Percentiles rank a stretch among this genome's conserved stretches.
These are phyloP conservation scores for Penicillium sp. DNA, from an alignment of 2,329 filamentous ascomycete genomes.

Conservation along the genomic window DNA sequence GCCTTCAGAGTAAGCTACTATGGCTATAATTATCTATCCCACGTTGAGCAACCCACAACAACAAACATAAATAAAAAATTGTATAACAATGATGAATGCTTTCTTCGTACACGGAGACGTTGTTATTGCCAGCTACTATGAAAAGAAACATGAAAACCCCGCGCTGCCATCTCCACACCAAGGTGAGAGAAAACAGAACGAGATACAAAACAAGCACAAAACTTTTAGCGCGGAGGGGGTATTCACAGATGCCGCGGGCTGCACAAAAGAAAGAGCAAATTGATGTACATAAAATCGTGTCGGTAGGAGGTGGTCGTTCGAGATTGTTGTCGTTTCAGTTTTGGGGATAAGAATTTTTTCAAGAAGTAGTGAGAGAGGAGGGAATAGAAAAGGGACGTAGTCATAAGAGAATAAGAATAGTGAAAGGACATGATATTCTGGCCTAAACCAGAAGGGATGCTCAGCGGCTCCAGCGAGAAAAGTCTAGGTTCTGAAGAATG, in stretches of 20 bases:
- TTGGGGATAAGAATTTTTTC: constrained; percentile 3
- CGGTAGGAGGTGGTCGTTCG: constrained; percentile 7
- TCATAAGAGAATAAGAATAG: background rate
- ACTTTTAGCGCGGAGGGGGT: constrained; percentile 35
- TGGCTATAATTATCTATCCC: background rate
- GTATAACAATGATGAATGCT: background rate
- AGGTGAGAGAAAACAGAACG: constrained; percentile 11
- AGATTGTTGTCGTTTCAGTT: constrained; percentile 21
- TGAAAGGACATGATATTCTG: background rate
- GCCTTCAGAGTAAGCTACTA: background rate
- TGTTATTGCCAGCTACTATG: constrained; percentile 18
- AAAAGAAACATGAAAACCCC: constrained; percentile 1
- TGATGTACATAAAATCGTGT: constrained; percentile 38
- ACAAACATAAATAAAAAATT: background rate
- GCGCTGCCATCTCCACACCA: background rate
- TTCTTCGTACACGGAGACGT: constrained; percentile 12
- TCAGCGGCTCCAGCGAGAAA: constrained; percentile 51
- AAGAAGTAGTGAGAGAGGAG: constrained; percentile 10
- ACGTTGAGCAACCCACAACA: background rate
- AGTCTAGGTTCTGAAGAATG: constrained; percentile 49
- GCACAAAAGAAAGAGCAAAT: constrained; percentile 28
- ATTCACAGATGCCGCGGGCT: constrained; percentile 38
- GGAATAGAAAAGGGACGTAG: background rate
- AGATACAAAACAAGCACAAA: constrained; percentile 24
- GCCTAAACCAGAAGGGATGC: background rate